These are phyloP conservation scores for Leucosporidium scottii DNA, from an alignment of 768 basidiomycete species.

Conservation along the genomic window DNA sequence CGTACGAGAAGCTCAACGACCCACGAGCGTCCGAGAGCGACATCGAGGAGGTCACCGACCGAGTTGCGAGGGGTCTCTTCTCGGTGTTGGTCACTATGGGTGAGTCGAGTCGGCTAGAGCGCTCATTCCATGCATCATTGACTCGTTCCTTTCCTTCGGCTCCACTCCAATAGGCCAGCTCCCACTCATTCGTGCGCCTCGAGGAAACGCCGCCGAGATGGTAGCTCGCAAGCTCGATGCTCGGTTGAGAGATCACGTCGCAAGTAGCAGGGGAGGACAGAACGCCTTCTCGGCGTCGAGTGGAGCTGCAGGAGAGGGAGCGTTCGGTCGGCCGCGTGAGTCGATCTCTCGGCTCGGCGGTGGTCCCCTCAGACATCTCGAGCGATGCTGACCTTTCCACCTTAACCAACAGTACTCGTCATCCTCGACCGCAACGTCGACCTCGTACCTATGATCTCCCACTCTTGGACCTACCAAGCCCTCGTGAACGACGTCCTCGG, in stretches of 20 bases:
- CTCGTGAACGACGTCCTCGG: constrained; percentile 95
- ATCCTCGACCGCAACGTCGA: constrained; percentile 93
- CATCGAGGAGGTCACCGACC: constrained; percentile 88
- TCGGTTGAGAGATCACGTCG: constrained; percentile 78
- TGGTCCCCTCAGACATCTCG: background rate
- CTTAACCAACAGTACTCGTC: constrained; percentile 63
- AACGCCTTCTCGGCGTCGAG: constrained; percentile 36
- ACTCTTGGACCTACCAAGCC: constrained; percentile 99
- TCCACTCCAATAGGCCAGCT: constrained; percentile 59
- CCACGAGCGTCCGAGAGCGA: constrained; percentile 80
- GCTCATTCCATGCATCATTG: background rate
- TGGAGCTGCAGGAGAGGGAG: constrained; percentile 45
- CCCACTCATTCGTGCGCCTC: constrained; percentile 87
- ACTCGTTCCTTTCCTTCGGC: background rate
- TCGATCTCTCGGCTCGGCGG: background rate
- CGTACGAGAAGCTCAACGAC: constrained; percentile 83
- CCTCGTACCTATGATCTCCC: constrained; percentile 82
- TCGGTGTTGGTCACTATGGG: constrained; percentile 83
- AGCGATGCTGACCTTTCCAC: too few relatives aligned
- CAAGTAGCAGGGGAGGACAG: constrained; percentile 42
- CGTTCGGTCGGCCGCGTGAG: constrained; percentile 48
- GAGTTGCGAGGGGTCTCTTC: constrained; percentile 81
- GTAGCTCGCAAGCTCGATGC: constrained; percentile 92
- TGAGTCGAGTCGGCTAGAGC: constrained; percentile 42
- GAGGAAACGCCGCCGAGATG: constrained; percentile 98